Conservation (phyloP, 2,329 filamentous ascomycete genomes). For the Blastomyces parvus region DNA sequence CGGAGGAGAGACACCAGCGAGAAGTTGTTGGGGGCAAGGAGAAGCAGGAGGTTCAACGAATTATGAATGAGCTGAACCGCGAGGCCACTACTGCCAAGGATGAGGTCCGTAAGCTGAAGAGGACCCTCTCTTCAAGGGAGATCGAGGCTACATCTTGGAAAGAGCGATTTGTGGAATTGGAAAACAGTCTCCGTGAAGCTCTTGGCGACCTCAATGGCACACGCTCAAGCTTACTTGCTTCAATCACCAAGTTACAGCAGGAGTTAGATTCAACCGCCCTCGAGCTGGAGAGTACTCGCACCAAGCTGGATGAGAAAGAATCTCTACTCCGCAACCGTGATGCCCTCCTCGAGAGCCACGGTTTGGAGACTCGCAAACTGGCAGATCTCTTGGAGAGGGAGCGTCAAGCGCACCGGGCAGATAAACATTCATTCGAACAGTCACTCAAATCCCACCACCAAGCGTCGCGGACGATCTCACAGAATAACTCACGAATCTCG, state of each 20-base stretch:
- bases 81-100: conserved; percentile 77
- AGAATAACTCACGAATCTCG: conserved; percentile 71
- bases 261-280: conserved; percentile 76
- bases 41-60: conserved; percentile 89
- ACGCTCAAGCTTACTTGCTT: conserved; percentile 72
- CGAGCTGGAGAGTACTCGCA: conserved; percentile 70
- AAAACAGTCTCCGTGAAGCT: conserved; percentile 76
- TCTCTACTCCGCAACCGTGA: conserved; percentile 83
- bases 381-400: conserved; percentile 88
- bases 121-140: conserved; percentile 72
- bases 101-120: conserved; percentile 70
- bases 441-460: conserved; percentile 81
- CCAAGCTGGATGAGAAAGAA: conserved; percentile 79
- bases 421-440: conserved; percentile 78
- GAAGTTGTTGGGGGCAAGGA: conserved; percentile 80
- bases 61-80: conserved; percentile 83
- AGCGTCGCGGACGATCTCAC: conserved; percentile 72
- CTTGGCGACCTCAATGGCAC: conserved; percentile 83
- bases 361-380: conserved; percentile 73
- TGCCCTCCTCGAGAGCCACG: conserved; percentile 75
- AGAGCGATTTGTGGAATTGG: conserved; percentile 78
- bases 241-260: conserved; percentile 75
- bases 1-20: conserved; percentile 72
- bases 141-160: conserved; percentile 87
- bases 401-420: conserved; percentile 70